A percentile compares a stretch with the other conserved stretches of the same genome.
These are phyloP conservation scores for Metarhizium robertsii DNA, from an alignment of 2,329 filamentous ascomycete species.

Conservation along the genomic window DNA sequence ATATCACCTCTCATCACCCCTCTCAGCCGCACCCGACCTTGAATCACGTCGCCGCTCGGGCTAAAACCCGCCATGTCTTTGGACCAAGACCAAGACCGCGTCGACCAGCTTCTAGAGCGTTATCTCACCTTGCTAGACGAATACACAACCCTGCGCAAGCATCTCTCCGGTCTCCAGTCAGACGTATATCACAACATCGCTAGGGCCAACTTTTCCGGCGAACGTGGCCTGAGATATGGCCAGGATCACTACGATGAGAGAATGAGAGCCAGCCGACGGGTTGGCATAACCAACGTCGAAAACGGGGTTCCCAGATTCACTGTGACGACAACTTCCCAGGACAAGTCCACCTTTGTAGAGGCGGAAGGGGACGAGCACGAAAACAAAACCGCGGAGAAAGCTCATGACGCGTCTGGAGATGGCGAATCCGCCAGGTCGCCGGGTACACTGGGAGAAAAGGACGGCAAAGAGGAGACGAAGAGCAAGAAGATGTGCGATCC, in stretches of 20 bases:
- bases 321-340: neutral
- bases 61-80: neutral
- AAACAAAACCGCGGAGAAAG: neutral
- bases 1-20: neutral
- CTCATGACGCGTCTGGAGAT: neutral
- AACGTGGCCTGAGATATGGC: constrained; percentile 55
- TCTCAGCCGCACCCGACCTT: neutral
- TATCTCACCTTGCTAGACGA: constrained; percentile 59
- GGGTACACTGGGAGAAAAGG: constrained; percentile 1
- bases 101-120: constrained; percentile 55
- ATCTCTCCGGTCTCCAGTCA: constrained; percentile 45
- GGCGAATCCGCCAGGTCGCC: neutral
- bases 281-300: constrained; percentile 10
- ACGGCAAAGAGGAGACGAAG: neutral
- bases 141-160: constrained; percentile 50
- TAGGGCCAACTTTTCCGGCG: constrained; percentile 66
- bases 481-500: constrained; percentile 28
- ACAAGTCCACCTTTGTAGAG: neutral
- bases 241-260: constrained; percentile 63
- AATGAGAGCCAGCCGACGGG: constrained; percentile 51
- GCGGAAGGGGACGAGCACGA: neutral
- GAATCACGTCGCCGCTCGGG: too few species aligned
- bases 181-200: constrained; percentile 52
- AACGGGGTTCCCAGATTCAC: constrained; percentile 12
- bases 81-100: constrained; percentile 25